Percentiles rank a stretch among this genome's conserved stretches.
Evolutionary conservation across 2,329 filamentous ascomycete species (phyloP).

Genomic region (Alternaria sp.): DNA sequence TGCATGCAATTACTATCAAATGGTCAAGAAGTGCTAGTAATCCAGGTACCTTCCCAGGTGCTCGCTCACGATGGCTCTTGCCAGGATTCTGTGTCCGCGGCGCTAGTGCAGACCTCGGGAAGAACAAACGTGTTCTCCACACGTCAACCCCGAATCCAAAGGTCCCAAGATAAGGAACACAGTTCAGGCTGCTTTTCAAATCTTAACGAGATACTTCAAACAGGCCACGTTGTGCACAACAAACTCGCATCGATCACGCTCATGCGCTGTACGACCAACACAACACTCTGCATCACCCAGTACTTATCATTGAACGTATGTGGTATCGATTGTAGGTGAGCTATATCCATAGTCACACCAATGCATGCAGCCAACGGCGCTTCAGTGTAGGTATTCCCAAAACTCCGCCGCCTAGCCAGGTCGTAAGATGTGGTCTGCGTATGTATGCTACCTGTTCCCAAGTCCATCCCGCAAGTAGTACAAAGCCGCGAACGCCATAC

Average conservation of each 20-base stretch:
- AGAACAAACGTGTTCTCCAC: background rate
- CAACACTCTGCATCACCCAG: background rate
- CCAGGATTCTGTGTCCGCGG: background rate
- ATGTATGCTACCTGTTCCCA: slow-evolving; percentile 22
- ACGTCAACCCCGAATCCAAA: background rate
- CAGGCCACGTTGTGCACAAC: background rate
- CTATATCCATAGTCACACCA: slow-evolving; percentile 20
- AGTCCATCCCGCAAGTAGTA: slow-evolving; percentile 24
- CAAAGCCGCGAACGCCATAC: slow-evolving; percentile 30
- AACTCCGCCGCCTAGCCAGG: slow-evolving; percentile 26
- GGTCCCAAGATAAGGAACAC: background rate
- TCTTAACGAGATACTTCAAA: background rate
- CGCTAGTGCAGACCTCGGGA: background rate
- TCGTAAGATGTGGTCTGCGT: slow-evolving; percentile 15
- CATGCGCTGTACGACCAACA: background rate
- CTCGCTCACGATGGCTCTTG: background rate
- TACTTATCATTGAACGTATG: slow-evolving; percentile 13
- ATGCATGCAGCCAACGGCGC: slow-evolving; percentile 23
- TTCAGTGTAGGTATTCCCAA: slow-evolving; percentile 14
- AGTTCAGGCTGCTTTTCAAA: background rate
- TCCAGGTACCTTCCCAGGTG: background rate
- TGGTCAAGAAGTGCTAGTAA: background rate
- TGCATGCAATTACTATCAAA: background rate
- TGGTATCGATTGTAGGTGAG: slow-evolving; percentile 24
- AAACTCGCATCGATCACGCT: background rate